Evolutionary conservation across 1,284 basidiomycete species (phyloP), one percentile per base, ranked within the genome.

Genomic region (Ganoderma boninense): DNA sequence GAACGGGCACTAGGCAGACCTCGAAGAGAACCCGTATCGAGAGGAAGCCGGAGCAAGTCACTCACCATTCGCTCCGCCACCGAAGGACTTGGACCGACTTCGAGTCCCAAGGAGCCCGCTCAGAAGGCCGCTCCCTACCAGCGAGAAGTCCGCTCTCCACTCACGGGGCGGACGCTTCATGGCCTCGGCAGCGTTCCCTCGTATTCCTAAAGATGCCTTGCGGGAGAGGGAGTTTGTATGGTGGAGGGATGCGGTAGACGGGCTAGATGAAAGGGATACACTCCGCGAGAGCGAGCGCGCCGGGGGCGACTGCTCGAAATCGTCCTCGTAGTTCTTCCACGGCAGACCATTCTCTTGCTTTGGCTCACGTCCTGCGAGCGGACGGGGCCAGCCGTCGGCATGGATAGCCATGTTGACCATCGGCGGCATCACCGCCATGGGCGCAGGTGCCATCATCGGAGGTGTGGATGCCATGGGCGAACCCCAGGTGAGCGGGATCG

Each of bases 111-210:
- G 72, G 20, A 80, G 44, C 13, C 76, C 77, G 20, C 73, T 74
- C 4, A 79, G 42, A 10, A 70, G 32, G 16, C 73, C 69, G 0
- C 75, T 70, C 29, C 76, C 74, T 10, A 74, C 74, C 78, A 81
- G 78, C 64, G 74, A 77, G 74, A 82, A 82, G 69, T 81, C 80
- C 0, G 80, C 67, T 59, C 82, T 71, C 82, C 82, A 82, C 56
- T 80, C 79, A 18, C 80, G 76, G 2, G 82, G 82, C 13, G 80
- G 78, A 32, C 77, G 72, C 70, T 78, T 80, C 26, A 69, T 44
- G 20, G 67, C 69, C 67, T 78, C 79, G 10, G 69, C 69, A 20
- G 73, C 72, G 13, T 72, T 66, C 5, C 76, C 73, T 2, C 68
- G 71, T 32, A 74, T 23, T 14, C 38, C 38, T 11, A 40, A 10